Conservation (phyloP, 345 rosid genomes). For the Nephelium lappaceum region DNA sequence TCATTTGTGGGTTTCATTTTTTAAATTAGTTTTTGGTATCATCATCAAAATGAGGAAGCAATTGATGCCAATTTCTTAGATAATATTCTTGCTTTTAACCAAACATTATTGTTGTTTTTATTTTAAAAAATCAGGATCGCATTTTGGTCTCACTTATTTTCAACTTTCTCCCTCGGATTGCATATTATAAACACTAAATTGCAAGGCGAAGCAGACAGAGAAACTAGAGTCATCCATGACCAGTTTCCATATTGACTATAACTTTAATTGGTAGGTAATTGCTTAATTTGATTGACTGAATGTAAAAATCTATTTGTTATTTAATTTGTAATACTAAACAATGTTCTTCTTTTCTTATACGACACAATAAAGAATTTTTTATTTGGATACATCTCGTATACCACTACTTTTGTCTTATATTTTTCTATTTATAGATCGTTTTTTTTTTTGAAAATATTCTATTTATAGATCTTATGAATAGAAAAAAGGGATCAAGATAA, state of each 20-base stretch:
- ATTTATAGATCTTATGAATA: no score
- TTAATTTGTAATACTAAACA: no score
- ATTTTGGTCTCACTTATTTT: neutral
- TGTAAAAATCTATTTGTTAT: neutral
- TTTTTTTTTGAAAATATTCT: no score
- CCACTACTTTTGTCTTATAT: no score
- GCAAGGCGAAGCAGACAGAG: conserved; percentile 3
- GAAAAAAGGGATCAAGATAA: no score
- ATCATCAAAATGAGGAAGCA: neutral
- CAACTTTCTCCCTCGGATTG: neutral
- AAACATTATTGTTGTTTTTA: neutral
- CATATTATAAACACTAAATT: neutral
- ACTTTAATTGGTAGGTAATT: neutral
- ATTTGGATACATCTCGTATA: no score
- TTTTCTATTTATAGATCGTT: no score
- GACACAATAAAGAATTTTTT: no score
- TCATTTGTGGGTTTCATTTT: neutral
- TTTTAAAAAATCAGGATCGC: neutral
- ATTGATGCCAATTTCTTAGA: neutral
- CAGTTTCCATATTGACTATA: conserved; percentile 9
- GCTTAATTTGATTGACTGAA: neutral
- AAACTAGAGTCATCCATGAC: neutral
- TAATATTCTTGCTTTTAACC: neutral
- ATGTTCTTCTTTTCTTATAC: no score
- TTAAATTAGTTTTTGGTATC: neutral